Conservation (phyloP, 129 eudicot species). For the Chrysanthemum makinoi region DNA sequence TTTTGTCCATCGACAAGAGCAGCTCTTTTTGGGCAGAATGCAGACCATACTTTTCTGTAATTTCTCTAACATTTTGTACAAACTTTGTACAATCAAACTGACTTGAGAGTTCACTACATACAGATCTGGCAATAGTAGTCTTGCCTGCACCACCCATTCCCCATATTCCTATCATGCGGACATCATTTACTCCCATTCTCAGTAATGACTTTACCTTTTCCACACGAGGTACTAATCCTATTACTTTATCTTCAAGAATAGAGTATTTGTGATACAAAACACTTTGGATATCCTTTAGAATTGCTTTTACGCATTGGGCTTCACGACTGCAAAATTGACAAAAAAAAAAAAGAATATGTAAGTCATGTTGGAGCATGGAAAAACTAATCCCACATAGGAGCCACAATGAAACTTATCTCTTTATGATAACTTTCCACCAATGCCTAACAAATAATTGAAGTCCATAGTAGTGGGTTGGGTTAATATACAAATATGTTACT, state of each 20-base stretch:
- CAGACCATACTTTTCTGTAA: slow-evolving; percentile 16
- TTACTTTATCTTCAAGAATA: slow-evolving; percentile 14
- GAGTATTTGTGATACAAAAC: neutral
- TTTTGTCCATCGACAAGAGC: slow-evolving; percentile 8
- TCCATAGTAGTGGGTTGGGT: too few relatives aligned
- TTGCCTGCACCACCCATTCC: slow-evolving; percentile 34
- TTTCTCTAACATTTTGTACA: slow-evolving; percentile 16
- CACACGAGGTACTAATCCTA: slow-evolving; percentile 28
- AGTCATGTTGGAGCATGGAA: too few relatives aligned
- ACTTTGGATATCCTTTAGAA: slow-evolving; percentile 7
- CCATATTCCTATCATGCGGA: slow-evolving; percentile 30
- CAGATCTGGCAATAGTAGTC: slow-evolving; percentile 29
- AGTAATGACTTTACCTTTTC: slow-evolving; percentile 26
- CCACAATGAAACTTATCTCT: too few relatives aligned
- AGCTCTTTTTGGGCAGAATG: slow-evolving; percentile 13
- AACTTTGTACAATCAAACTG: slow-evolving; percentile 23
- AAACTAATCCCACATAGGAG: too few relatives aligned
- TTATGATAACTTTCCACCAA: too few relatives aligned
- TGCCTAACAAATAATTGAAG: too few relatives aligned
- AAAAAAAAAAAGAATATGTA: neutral
- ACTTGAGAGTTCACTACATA: neutral
- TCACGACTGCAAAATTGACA: slow-evolving; percentile 30
- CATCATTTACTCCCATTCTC: slow-evolving; percentile 4
- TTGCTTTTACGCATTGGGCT: slow-evolving; percentile 19
- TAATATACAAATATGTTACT: too few relatives aligned